Evolutionary conservation across 208 protist species (phyloP), one percentile per base, ranked within the genome.

Genomic region (Leishmania tarentolae): DNA sequence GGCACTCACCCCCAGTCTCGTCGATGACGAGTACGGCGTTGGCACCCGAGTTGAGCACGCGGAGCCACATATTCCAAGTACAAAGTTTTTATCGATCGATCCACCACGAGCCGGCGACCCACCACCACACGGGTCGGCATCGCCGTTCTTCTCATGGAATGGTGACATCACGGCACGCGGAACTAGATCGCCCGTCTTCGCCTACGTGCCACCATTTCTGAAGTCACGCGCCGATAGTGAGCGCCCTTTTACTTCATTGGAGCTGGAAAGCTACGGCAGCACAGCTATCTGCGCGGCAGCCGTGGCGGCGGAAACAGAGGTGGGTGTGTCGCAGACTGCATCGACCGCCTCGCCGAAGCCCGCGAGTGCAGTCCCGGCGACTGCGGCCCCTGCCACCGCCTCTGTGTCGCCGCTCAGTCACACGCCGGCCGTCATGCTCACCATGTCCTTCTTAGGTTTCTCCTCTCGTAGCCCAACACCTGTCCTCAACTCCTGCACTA

Each of bases 381-480:
- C 24, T 15, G 35, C 35, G 37, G 35, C 50, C n/a, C n/a, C 31
- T 35, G 31, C 46, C 31, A 19, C 72, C 24, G 50, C 24, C 72
- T 28, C 35, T 21, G 47, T 76, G 37, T 68, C 53, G 15, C 74
- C 52, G n/a, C 50, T 77, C 31, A 61, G 21, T 28, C 17, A n/a
- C 74, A 65, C 57, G 21, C 74, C 74, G 24, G 31, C 37, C 24
- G 2, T 31, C 15, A 42, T n/a, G 57, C 74, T 42, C 37, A 47
- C 53, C 13, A 35, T 42, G 74, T n/a, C 56, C 35, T 40, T 77
- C 47, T 31, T 46, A 31, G 35, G 35, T 3, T 77, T 66, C 40
- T 21, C 53, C 37, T 77, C 74, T 63, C 74, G 53, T 47, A 59
- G 74, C 31, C 37, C 74, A 44, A 68, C 74, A 40, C 74, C 74